These are phyloP conservation scores for Penicillium samsonianum DNA, from an alignment of 495 filamentous ascomycete genomes.

Conservation along the genomic window DNA sequence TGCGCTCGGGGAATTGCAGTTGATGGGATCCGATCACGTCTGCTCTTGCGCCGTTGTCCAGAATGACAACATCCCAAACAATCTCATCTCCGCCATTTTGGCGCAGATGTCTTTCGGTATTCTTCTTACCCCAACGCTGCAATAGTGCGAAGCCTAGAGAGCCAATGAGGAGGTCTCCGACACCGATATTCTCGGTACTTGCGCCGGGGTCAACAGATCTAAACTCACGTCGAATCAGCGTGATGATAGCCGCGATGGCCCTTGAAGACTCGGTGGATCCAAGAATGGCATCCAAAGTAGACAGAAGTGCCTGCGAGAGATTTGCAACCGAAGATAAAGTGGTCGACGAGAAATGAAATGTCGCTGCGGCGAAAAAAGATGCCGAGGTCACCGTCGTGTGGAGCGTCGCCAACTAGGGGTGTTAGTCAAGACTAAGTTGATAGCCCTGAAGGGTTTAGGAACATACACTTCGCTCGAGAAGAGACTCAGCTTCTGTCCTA, in stretches of 20 bases:
- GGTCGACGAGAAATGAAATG: constrained; percentile 69
- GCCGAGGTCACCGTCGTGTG: constrained; percentile 64
- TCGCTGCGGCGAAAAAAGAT: constrained; percentile 66
- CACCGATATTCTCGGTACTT: constrained; percentile 62
- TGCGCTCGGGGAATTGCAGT: constrained; percentile 27
- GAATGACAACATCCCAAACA: constrained; percentile 79
- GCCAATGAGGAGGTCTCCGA: constrained; percentile 65
- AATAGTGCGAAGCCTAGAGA: constrained; percentile 71
- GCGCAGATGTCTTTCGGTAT: constrained; percentile 56
- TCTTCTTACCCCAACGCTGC: constrained; percentile 65
- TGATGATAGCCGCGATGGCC: constrained; percentile 78
- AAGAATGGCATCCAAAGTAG: constrained; percentile 70
- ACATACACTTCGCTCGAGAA: constrained; percentile 61
- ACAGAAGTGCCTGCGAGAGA: constrained; percentile 64
- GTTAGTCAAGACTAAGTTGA: constrained; percentile 13
- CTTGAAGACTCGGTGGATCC: constrained; percentile 77
- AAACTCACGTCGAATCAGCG: constrained; percentile 71
- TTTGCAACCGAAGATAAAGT: constrained; percentile 61
- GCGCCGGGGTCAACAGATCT: constrained; percentile 59
- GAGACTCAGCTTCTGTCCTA: constrained; percentile 60
- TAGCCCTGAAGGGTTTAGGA: not conserved
- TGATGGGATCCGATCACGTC: constrained; percentile 55
- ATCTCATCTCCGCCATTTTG: constrained; percentile 58
- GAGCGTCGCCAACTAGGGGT: constrained; percentile 52
- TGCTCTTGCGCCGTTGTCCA: constrained; percentile 61